Conservation (phyloP, 2,329 filamentous ascomycete species). For the Trichophyton mentagrophytes region DNA sequence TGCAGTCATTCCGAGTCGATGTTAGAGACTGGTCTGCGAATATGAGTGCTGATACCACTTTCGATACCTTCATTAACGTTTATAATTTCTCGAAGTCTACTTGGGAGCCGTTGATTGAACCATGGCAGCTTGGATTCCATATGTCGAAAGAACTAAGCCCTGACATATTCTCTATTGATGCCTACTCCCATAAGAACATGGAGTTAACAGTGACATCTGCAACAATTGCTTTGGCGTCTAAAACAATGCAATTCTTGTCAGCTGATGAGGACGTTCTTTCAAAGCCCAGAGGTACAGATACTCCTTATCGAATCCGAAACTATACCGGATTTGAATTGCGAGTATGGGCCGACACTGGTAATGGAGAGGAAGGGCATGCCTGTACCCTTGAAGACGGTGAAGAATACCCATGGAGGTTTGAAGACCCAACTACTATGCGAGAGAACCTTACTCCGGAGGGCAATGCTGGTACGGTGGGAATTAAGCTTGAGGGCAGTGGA, state of each 20-base stretch:
- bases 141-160: constrained; percentile 65
- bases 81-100: constrained; percentile 99
- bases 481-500: constrained; percentile 81
- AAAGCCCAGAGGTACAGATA: constrained; percentile 81
- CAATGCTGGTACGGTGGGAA: constrained; percentile 62
- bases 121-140: constrained; percentile 89
- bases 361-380: constrained; percentile 53
- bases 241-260: constrained; percentile 80
- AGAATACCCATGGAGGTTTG: constrained; percentile 90
- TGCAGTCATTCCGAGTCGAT: constrained; percentile 75
- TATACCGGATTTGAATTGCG: constrained; percentile 87
- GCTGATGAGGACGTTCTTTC: constrained; percentile 83
- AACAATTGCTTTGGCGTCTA: constrained; percentile 82
- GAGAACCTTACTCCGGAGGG: constrained; percentile 81
- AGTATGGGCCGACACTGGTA: constrained; percentile 64
- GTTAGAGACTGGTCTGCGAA: constrained; percentile 85
- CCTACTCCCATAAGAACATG: constrained; percentile 78
- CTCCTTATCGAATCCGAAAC: constrained; percentile 86
- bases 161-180: constrained; percentile 66
- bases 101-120: constrained; percentile 93
- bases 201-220: constrained; percentile 88
- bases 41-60: constrained; percentile 73
- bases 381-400: constrained; percentile 75
- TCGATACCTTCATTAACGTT: constrained; percentile 89
- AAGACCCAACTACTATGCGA: constrained; percentile 91